These are phyloP conservation scores for Miscanthus lutarioriparius DNA, from an alignment of 176 grass and related monocot genomes.

Conservation along the genomic window DNA sequence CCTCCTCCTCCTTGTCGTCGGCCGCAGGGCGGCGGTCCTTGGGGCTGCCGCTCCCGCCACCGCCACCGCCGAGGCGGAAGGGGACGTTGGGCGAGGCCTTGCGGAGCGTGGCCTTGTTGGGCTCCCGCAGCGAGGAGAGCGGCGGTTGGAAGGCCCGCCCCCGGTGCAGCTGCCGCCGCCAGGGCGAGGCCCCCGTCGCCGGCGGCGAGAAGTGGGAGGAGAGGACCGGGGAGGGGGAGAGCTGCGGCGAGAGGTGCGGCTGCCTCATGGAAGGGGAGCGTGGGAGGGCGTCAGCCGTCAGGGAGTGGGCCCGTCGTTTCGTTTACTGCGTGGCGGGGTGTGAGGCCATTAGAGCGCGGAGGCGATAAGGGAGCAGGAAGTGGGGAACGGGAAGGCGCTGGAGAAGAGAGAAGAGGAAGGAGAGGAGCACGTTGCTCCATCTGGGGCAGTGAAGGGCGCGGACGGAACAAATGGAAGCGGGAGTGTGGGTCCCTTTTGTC, in stretches of 20 bases:
- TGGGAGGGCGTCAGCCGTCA: constrained; percentile 8
- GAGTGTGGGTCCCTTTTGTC: background rate
- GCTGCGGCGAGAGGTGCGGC: constrained; percentile 50
- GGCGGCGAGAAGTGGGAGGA: constrained; percentile 55
- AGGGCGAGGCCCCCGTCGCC: constrained; percentile 30
- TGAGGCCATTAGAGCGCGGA: constrained; percentile 38
- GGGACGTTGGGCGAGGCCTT: constrained; percentile 78
- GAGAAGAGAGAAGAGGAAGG: background rate
- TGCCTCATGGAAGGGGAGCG: constrained; percentile 51
- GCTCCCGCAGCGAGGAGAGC: constrained; percentile 72
- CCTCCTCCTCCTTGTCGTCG: constrained; percentile 34
- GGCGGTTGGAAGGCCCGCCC: constrained; percentile 44
- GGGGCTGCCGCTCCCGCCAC: constrained; percentile 22
- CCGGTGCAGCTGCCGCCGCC: constrained; percentile 31
- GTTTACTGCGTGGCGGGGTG: constrained; percentile 13
- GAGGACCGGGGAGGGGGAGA: constrained; percentile 38
- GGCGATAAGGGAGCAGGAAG: background rate
- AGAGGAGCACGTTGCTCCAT: constrained; percentile 35
- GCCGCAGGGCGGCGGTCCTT: constrained; percentile 35
- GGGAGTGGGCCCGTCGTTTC: constrained; percentile 16
- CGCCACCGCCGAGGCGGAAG: constrained; percentile 53
- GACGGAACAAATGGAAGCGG: background rate
- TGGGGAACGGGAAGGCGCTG: constrained; percentile 20
- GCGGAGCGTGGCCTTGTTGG: constrained; percentile 73
- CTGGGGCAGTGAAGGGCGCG: constrained; percentile 15